phyloP scores from a whole-genome alignment of 2,329 filamentous ascomycete species.

The Colletotrichum truncatum region DNA sequence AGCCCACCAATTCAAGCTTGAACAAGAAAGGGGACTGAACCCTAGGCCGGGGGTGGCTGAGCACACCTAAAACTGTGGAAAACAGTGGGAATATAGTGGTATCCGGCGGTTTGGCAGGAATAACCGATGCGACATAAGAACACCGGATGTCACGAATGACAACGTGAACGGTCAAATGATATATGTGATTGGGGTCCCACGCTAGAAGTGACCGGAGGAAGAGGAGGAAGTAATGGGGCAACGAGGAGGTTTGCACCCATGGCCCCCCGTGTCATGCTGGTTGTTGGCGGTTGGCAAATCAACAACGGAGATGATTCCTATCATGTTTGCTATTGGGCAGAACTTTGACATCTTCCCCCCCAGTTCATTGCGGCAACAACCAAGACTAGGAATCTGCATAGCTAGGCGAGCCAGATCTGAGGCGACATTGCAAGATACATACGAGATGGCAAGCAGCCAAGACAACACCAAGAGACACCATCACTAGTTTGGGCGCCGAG shows the following conservation, averaged over 20 bases:
- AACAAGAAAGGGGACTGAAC: not conserved
- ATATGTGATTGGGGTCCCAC: not conserved
- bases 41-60: slow-evolving; percentile 22
- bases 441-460: slow-evolving; percentile 19
- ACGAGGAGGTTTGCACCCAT: not conserved
- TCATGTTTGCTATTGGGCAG: not conserved
- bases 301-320: not conserved
- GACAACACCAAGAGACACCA: slow-evolving; percentile 2
- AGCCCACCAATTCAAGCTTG: not conserved
- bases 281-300: not conserved
- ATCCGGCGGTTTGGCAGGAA: slow-evolving; percentile 1
- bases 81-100: not conserved
- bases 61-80: slow-evolving; percentile 17
- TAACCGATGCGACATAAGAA: slow-evolving; percentile 8
- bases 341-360: no score
- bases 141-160: not conserved
- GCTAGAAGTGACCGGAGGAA: not conserved
- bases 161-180: not conserved
- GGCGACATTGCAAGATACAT: not conserved
- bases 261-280: not conserved
- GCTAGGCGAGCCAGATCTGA: not conserved
- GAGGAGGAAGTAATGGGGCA: not conserved
- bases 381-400: no score
- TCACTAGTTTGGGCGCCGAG: not conserved
- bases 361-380: not conserved